Conservation (phyloP, 2,329 filamentous ascomycete species). For the Fusarium sp. region DNA sequence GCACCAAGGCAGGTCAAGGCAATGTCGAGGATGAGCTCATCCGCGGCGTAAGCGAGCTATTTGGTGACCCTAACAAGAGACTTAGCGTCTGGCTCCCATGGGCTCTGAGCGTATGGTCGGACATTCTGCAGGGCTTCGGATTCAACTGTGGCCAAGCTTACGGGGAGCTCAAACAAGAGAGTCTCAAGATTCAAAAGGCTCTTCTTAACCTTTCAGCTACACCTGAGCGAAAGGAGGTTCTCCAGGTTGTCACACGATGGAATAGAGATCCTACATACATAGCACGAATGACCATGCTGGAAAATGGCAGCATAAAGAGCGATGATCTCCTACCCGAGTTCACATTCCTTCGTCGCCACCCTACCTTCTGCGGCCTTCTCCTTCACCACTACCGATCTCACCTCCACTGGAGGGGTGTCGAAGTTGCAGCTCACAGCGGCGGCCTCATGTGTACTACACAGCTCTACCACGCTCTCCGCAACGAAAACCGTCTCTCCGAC, state of each 20-base stretch:
- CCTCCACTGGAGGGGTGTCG: conserved; percentile 22
- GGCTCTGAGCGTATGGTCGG: conserved; percentile 34
- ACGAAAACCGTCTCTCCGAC: conserved; percentile 19
- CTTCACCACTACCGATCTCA: conserved; percentile 33
- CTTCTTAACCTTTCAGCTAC: conserved; percentile 18
- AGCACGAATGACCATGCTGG: not conserved
- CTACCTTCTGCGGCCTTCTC: conserved; percentile 37
- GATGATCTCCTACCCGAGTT: not conserved
- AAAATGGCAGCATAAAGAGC: not conserved
- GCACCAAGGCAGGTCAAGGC: not conserved
- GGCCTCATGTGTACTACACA: conserved; percentile 33
- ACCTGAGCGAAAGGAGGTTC: not conserved
- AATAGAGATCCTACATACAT: conserved; percentile 25
- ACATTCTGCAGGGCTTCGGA: conserved; percentile 28
- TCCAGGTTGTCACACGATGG: conserved; percentile 22
- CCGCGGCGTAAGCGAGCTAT: conserved; percentile 6
- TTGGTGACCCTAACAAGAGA: not conserved
- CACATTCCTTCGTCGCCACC: conserved; percentile 38
- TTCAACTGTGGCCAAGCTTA: not conserved
- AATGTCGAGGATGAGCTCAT: conserved; percentile 38
- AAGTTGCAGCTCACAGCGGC: conserved; percentile 21
- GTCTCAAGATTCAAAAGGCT: conserved; percentile 28
- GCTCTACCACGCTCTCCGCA: conserved; percentile 40
- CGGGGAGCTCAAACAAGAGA: conserved; percentile 18
- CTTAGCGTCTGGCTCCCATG: conserved; percentile 31